Evolutionary conservation across 768 basidiomycete genomes (phyloP).

Genomic region (Tricholoma matsutake): DNA sequence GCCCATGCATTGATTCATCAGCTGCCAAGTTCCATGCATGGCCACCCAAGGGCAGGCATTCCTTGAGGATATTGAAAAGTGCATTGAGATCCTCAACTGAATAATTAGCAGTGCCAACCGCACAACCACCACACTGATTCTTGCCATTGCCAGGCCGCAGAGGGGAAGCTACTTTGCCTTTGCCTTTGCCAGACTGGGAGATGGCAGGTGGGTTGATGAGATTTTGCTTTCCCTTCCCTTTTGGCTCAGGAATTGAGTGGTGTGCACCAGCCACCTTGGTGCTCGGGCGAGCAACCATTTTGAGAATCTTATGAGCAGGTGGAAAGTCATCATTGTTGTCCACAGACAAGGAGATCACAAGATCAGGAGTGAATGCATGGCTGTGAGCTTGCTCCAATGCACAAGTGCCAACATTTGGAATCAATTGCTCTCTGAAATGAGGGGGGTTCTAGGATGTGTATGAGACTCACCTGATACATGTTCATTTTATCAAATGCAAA

Average conservation of each 20-base stretch:
- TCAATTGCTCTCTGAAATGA: not conserved
- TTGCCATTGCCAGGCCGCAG: not conserved
- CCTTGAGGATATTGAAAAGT: not conserved
- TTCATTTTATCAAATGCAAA: not conserved
- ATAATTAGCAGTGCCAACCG: not conserved
- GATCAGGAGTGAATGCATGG: not conserved
- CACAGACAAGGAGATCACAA: not conserved
- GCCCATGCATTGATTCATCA: not conserved
- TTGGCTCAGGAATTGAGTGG: not conserved
- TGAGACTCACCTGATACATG: not conserved
- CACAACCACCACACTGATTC: not conserved
- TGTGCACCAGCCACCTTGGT: not conserved
- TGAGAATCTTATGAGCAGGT: not conserved
- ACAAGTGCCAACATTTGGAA: not conserved
- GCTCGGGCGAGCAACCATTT: too few relatives aligned
- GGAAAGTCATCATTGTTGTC: not conserved
- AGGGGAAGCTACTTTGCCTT: not conserved
- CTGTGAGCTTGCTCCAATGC: not conserved
- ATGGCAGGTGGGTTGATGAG: not conserved
- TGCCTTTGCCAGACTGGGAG: not conserved
- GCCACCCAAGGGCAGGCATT: not conserved
- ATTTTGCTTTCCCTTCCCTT: conserved; percentile 1
- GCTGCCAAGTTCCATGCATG: not conserved
- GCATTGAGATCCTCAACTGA: not conserved
- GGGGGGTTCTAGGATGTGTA: not conserved